A percentile compares a stretch with the other conserved stretches of the same genome.
phyloP scores from a whole-genome alignment of 2,329 filamentous ascomycete genomes.

The Colletotrichum tropicicola region DNA sequence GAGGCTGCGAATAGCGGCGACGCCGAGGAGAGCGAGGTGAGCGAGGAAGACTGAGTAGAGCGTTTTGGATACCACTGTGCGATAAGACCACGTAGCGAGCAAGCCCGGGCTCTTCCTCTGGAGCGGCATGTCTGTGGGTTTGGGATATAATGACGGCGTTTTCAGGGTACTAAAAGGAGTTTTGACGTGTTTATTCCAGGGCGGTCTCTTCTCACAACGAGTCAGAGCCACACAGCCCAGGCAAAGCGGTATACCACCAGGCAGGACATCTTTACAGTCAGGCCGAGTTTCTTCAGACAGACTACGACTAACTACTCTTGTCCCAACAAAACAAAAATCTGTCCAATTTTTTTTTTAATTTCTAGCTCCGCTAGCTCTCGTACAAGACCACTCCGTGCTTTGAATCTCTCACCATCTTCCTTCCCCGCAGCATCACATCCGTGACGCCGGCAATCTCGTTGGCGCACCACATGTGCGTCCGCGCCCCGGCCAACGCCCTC shows the following conservation, averaged over 20 bases:
- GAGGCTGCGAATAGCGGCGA: constrained; percentile 50
- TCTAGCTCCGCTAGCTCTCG: too few relatives aligned
- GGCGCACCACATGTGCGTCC: constrained; percentile 50
- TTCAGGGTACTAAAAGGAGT: constrained; percentile 14
- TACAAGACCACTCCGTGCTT: not conserved
- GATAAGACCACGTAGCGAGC: not conserved
- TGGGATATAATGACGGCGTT: constrained; percentile 25
- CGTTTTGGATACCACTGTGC: not conserved
- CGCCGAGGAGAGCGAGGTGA: constrained; percentile 71
- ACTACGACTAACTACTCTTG: not conserved
- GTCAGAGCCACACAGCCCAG: not conserved
- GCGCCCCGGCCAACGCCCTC: constrained; percentile 44
- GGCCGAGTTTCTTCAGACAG: not conserved
- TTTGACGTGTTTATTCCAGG: not conserved
- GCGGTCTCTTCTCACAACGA: not conserved
- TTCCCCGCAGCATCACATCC: constrained; percentile 44
- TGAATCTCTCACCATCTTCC: constrained; percentile 1
- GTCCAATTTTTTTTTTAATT: not conserved
- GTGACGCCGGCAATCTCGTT: constrained; percentile 59
- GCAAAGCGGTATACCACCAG: constrained; percentile 19
- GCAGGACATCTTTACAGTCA: not conserved
- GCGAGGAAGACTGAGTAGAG: constrained; percentile 67
- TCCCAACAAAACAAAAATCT: not conserved
- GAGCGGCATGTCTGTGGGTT: not conserved
- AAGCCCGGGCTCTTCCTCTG: not conserved